A percentile compares a stretch with the other conserved stretches of the same genome.
These are phyloP conservation scores for Chytriomyces sp. DNA, from an alignment of 192 early-diverging fungal genomes.

Conservation along the genomic window DNA sequence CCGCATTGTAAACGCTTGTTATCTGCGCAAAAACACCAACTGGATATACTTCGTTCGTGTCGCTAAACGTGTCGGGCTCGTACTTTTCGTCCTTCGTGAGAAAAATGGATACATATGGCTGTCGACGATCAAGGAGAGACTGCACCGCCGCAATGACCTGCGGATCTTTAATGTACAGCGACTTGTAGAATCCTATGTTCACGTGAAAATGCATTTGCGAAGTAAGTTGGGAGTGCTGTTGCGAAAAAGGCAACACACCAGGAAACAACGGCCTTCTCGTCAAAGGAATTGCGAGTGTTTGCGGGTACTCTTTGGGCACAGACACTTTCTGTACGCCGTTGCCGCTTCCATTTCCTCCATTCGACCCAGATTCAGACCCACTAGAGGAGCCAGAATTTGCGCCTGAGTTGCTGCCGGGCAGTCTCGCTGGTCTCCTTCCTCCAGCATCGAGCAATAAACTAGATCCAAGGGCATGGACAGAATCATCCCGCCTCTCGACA, in stretches of 20 bases:
- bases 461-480: too few species aligned
- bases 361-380: background rate
- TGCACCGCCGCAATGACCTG: slow-evolving; percentile 90
- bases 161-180: slow-evolving; percentile 94
- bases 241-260: background rate
- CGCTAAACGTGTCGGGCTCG: slow-evolving; percentile 81
- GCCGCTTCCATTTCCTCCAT: background rate
- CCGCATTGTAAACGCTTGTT: slow-evolving; percentile 80
- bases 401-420: too few species aligned
- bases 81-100: slow-evolving; percentile 88
- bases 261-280: slow-evolving; percentile 94
- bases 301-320: slow-evolving; percentile 91
- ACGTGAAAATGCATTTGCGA: too few species aligned
- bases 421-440: too few species aligned
- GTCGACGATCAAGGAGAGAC: slow-evolving; percentile 84
- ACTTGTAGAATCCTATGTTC: slow-evolving; percentile 95
- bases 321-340: slow-evolving; percentile 33
- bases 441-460: too few species aligned
- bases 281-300: slow-evolving; percentile 92
- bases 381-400: too few species aligned
- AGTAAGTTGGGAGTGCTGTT: too few species aligned
- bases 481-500: too few species aligned
- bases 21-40: slow-evolving; percentile 98
- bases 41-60: slow-evolving; percentile 78
- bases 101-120: slow-evolving; percentile 97